phyloP scores from a whole-genome alignment of 176 grass and related monocot genomes.

The Raddia guianensis region DNA sequence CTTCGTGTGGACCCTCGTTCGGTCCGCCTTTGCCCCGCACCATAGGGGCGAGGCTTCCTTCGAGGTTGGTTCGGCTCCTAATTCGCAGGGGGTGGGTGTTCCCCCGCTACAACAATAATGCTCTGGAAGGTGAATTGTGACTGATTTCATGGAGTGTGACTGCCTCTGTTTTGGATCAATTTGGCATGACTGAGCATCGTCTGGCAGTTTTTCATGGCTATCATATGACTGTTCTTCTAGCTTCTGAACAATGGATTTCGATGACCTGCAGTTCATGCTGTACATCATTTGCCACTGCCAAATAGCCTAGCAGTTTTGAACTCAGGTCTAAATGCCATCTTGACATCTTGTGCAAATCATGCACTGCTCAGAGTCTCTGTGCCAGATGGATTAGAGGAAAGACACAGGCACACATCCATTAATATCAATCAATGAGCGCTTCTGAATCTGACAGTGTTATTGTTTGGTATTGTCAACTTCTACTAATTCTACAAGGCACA shows the following conservation, averaged over 20 bases:
- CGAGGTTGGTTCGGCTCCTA: too few relatives aligned
- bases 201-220: neutral
- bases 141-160: too few relatives aligned
- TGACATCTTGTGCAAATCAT: neutral
- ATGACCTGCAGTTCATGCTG: neutral
- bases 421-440: neutral
- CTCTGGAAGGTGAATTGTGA: neutral
- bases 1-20: too few relatives aligned
- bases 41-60: too few relatives aligned
- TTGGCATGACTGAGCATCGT: too few relatives aligned
- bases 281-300: slow-evolving; percentile 23
- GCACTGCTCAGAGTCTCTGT: neutral
- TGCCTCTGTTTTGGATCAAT: neutral
- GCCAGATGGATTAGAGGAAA: neutral
- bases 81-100: too few relatives aligned
- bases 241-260: neutral
- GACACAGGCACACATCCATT: neutral
- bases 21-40: too few relatives aligned
- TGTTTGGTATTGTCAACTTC: neutral
- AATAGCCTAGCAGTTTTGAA: neutral
- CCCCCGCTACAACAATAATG: neutral
- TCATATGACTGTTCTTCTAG: neutral
- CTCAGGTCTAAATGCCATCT: neutral
- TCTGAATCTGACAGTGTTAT: neutral
- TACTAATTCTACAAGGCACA: neutral